phyloP scores from a whole-genome alignment of 2,329 filamentous ascomycete species.

The Biscogniauxia mediterranea region DNA sequence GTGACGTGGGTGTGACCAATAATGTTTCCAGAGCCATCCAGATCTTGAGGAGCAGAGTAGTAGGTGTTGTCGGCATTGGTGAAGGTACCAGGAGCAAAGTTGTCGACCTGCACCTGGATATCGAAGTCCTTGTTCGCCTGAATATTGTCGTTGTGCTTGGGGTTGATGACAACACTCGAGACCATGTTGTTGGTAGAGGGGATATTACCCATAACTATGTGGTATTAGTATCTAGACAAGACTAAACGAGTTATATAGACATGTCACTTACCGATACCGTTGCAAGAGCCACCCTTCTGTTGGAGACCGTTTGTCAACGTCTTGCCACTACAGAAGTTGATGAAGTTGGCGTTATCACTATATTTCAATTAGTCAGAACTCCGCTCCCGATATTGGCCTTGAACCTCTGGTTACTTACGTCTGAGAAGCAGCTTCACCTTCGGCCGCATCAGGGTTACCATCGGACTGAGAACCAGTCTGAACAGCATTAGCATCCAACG shows the following conservation, averaged over 20 bases:
- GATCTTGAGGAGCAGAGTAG: constrained; percentile 57
- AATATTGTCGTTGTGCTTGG: constrained; percentile 50
- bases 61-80: constrained; percentile 60
- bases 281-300: constrained; percentile 58
- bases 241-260: background rate
- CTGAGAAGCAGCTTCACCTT: constrained; percentile 50
- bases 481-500: constrained; percentile 43
- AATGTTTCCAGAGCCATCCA: constrained; percentile 47
- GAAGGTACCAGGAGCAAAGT: constrained; percentile 57
- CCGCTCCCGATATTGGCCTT: too few relatives aligned
- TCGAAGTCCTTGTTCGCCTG: constrained; percentile 48
- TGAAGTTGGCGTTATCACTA: constrained; percentile 59
- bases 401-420: constrained; percentile 41
- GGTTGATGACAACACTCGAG: constrained; percentile 53
- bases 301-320: constrained; percentile 61
- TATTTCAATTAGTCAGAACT: too few relatives aligned
- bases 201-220: constrained; percentile 58
- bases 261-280: constrained; percentile 53
- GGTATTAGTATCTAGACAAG: constrained; percentile 15
- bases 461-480: constrained; percentile 47
- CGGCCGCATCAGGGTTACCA: constrained; percentile 30
- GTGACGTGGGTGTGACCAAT: constrained; percentile 61
- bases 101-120: constrained; percentile 50
- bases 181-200: constrained; percentile 56
- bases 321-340: constrained; percentile 59